A percentile compares a stretch with the other conserved stretches of the same genome.
These are phyloP conservation scores for Amanita pallidorosea DNA, from an alignment of 768 basidiomycete genomes.

Conservation along the genomic window DNA sequence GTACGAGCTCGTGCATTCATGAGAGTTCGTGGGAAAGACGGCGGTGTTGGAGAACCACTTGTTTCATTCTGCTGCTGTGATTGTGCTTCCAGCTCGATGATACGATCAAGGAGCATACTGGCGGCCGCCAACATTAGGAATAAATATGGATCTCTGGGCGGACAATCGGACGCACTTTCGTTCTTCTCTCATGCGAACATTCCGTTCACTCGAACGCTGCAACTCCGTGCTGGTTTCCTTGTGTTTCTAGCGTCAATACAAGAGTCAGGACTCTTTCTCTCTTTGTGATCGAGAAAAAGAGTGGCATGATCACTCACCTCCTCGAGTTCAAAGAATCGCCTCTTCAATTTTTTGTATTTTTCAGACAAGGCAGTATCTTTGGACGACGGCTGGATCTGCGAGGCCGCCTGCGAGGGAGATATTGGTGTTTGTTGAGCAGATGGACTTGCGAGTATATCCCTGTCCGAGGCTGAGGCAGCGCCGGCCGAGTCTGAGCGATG, in stretches of 20 bases:
- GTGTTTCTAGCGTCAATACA: conserved; percentile 37
- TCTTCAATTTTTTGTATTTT: conserved; percentile 57
- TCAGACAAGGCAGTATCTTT: conserved; percentile 34
- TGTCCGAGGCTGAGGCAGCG: conserved; percentile 33
- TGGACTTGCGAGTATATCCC: conserved; percentile 42
- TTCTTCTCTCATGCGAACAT: conserved; percentile 51
- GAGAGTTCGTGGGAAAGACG: conserved; percentile 35
- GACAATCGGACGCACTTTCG: conserved; percentile 36
- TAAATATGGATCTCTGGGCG: background rate
- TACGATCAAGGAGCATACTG: conserved; percentile 48
- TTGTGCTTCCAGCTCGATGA: conserved; percentile 46
- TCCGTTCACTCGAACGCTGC: conserved; percentile 51
- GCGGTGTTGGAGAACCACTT: background rate
- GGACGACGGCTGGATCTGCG: conserved; percentile 18
- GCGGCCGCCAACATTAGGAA: conserved; percentile 3
- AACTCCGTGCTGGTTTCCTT: conserved; percentile 49
- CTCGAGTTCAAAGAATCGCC: conserved; percentile 56
- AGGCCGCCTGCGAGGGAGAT: conserved; percentile 11
- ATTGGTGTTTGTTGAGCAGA: conserved; percentile 28
- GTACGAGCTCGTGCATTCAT: conserved; percentile 30
- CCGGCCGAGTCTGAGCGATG: conserved; percentile 14
- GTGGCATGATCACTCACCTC: conserved; percentile 37
- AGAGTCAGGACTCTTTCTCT: conserved; percentile 17
- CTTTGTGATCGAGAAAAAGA: conserved; percentile 15
- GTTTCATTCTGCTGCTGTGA: conserved; percentile 13